Conservation (phyloP, 2,329 filamentous ascomycete genomes). For the Davidsoniella neocaledoniae region DNA sequence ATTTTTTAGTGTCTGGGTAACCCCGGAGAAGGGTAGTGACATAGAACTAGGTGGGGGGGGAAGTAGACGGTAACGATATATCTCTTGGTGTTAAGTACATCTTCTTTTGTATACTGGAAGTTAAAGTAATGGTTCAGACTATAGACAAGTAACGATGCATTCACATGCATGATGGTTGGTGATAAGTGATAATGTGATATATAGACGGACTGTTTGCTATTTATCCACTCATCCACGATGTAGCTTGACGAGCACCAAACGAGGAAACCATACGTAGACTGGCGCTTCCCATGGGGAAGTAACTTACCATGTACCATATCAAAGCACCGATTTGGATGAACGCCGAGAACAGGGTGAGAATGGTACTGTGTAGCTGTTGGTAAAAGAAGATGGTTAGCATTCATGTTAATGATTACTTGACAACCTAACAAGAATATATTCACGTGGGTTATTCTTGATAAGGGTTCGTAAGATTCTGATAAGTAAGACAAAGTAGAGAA, state of each 20-base stretch:
- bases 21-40: no score
- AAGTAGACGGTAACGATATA: no score
- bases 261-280: constrained; percentile 73
- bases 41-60: no score
- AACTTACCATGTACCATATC: constrained; percentile 88
- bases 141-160: no score
- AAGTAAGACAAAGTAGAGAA: no score
- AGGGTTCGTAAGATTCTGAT: no score
- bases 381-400: not conserved
- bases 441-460: not conserved
- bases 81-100: no score
- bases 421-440: not conserved
- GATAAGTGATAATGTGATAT: no score
- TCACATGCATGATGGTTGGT: not conserved
- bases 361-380: constrained; percentile 57
- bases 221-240: constrained; percentile 73
- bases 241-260: constrained; percentile 69
- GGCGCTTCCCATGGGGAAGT: constrained; percentile 91
- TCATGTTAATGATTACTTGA: no score
- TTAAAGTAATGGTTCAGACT: no score
- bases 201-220: not conserved
- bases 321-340: constrained; percentile 71
- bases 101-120: no score
- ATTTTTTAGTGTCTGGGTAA: no score
- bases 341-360: constrained; percentile 72